Base-by-base conservation (phyloP, 805 yeast genomes). In the Cyberlindnera maclurae region DNA sequence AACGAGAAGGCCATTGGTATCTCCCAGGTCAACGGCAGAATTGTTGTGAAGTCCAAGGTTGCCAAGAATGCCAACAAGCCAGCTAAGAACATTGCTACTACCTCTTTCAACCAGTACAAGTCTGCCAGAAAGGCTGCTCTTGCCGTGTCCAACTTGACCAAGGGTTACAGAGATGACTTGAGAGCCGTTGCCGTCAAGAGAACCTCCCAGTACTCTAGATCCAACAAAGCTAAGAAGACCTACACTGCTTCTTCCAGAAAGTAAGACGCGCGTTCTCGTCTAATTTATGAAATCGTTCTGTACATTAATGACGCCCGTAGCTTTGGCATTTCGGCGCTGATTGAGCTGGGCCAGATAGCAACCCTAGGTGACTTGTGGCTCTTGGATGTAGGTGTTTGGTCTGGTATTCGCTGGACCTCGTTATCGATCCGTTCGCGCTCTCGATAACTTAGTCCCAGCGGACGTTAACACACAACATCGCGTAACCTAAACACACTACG, bases 1-100 rank as follows among this genome's bases (percentile, higher is more conserved):
- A 69, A 67, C 65, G 59, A 60, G 55, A 68, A 67, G 63, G 75
- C 77, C 44, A 47, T 68, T 43, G 73, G 73, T 57, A 64, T 70
- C 50, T 47, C 62, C 46, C 54, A 50, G 55, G 49, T 58, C 47
- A 51, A 55, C 43, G 72, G 69, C 45, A 49, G 60, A 52, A 59
- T 71, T 52, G 57, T 60, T 45, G 57, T 69, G 40, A 43, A 60
- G 46, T 54, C 73, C 57, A 70, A 70, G 66, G 56, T 53, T 49
- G 58, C 61, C 52, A 65, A 69, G 59, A 55, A 64, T 62, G 58
- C 65, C 54, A 67, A 64, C 71, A 64, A 67, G 60, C 75, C 75
- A 57, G 56, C 65, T 49, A 63, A 66, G 62, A 41, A 61, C 40
- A 56, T 65, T 42, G 46, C 57, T 49, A 46, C 52, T 44, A 55